Conservation (phyloP, 2,329 filamentous ascomycete genomes). For the Clonostachys rosea region DNA sequence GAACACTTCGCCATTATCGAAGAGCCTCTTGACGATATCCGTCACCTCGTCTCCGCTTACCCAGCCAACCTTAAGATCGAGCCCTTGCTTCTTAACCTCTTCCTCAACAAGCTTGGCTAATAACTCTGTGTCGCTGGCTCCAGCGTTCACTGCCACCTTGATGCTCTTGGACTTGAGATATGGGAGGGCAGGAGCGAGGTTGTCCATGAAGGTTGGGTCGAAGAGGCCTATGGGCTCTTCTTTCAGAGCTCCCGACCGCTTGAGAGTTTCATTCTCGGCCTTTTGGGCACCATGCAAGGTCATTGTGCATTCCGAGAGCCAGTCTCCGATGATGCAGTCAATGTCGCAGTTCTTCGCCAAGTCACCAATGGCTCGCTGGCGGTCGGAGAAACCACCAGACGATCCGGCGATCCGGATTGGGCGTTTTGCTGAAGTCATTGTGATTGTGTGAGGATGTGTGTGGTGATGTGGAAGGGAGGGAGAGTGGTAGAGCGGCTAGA, state of each 20-base stretch:
- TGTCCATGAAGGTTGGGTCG: constrained; percentile 27
- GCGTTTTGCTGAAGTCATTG: constrained; percentile 18
- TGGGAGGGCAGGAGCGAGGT: constrained; percentile 28
- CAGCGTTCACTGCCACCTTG: constrained; percentile 29
- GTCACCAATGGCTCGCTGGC: constrained; percentile 30
- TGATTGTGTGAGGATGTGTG: background rate
- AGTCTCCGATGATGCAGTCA: constrained; percentile 21
- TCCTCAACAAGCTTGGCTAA: constrained; percentile 16
- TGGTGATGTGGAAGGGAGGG: too few species aligned
- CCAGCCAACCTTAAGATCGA: constrained; percentile 26
- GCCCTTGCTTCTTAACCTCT: constrained; percentile 16
- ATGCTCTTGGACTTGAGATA: constrained; percentile 22
- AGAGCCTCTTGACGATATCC: constrained; percentile 11
- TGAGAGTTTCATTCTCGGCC: constrained; percentile 12
- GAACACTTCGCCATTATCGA: constrained; percentile 12
- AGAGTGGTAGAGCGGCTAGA: too few species aligned
- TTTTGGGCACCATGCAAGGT: constrained; percentile 19
- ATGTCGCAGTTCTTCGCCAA: constrained; percentile 29
- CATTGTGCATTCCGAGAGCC: constrained; percentile 24
- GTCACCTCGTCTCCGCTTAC: constrained; percentile 27
- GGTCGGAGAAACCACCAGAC: constrained; percentile 35
- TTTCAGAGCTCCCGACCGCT: constrained; percentile 10
- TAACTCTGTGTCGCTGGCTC: constrained; percentile 24
- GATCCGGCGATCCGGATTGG: constrained; percentile 34
- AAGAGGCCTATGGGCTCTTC: constrained; percentile 9